Conservation (phyloP, 768 basidiomycete species). For the Xerocomellus chrysenteron region DNA sequence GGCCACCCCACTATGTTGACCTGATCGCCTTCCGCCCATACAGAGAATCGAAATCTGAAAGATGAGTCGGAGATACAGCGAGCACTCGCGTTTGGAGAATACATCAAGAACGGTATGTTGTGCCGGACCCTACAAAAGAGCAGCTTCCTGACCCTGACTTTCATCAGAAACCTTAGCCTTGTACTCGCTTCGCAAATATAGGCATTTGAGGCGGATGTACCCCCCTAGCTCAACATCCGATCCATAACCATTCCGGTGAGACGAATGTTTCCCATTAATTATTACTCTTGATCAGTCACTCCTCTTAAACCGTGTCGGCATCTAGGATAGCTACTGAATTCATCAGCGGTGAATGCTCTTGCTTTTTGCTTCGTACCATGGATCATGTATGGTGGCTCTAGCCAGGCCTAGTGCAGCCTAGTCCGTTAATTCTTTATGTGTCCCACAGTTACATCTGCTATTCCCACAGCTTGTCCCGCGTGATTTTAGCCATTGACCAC, state of each 20-base stretch:
- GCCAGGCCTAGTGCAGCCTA: not conserved
- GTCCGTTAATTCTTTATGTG: not conserved
- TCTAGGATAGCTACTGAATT: not conserved
- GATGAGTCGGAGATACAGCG: constrained; percentile 73
- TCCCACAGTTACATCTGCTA: too few relatives aligned
- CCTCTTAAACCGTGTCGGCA: not conserved
- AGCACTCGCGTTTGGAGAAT: constrained; percentile 73
- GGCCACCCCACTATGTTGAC: not conserved
- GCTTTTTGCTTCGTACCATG: not conserved
- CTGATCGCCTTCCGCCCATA: not conserved
- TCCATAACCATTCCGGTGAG: not conserved
- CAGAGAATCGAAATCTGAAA: constrained; percentile 67
- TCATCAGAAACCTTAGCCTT: constrained; percentile 75
- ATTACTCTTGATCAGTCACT: not conserved
- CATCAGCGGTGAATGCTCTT: not conserved
- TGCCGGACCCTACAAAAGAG: not conserved
- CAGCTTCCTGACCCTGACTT: not conserved
- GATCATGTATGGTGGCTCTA: not conserved
- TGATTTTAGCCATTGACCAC: too few relatives aligned
- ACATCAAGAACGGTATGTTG: constrained; percentile 77
- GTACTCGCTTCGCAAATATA: constrained; percentile 81
- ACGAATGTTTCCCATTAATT: not conserved
- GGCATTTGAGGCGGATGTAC: constrained; percentile 76
- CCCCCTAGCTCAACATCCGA: constrained; percentile 29
- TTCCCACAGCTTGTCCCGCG: too few relatives aligned